Percentiles rank a stretch among this genome's conserved stretches.
phyloP scores from a whole-genome alignment of 129 eudicot genomes.

The Chrysanthemum lavandulifolium region DNA sequence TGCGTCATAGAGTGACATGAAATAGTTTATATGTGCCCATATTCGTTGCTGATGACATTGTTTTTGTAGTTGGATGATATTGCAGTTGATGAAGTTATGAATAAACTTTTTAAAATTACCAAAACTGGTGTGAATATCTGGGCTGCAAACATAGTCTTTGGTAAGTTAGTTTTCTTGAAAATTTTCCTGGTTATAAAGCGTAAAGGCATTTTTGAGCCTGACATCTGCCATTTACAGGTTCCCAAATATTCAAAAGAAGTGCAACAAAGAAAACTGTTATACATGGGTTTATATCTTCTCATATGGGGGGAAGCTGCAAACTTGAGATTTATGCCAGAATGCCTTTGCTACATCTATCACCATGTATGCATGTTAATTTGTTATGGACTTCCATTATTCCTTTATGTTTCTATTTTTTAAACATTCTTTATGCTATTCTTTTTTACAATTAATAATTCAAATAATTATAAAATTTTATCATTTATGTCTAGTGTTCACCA shows the following conservation, averaged over 20 bases:
- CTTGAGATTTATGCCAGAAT: slow-evolving; percentile 95
- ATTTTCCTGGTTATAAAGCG: not conserved
- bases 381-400: slow-evolving; percentile 12
- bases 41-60: slow-evolving; percentile 16
- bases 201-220: slow-evolving; percentile 5
- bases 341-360: slow-evolving; percentile 95
- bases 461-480: slow-evolving; percentile 5
- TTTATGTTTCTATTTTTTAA: not conserved
- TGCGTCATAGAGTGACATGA: not conserved
- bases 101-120: slow-evolving; percentile 85
- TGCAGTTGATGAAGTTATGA: slow-evolving; percentile 87
- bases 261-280: slow-evolving; percentile 81
- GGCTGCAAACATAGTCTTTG: slow-evolving; percentile 90
- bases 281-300: slow-evolving; percentile 92
- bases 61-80: slow-evolving; percentile 70
- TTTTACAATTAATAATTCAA: slow-evolving; percentile 3
- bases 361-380: slow-evolving; percentile 49
- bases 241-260: slow-evolving; percentile 92
- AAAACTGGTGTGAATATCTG: slow-evolving; percentile 85
- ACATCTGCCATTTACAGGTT: slow-evolving; percentile 49
- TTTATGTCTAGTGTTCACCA: slow-evolving; percentile 3
- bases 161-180: slow-evolving; percentile 43
- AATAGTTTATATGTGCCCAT: slow-evolving; percentile 5
- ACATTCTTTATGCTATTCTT: slow-evolving; percentile 4
- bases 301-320: slow-evolving; percentile 99